Base-by-base conservation (phyloP, 2,329 filamentous ascomycete genomes). In the Aspergillus fischeri region DNA sequence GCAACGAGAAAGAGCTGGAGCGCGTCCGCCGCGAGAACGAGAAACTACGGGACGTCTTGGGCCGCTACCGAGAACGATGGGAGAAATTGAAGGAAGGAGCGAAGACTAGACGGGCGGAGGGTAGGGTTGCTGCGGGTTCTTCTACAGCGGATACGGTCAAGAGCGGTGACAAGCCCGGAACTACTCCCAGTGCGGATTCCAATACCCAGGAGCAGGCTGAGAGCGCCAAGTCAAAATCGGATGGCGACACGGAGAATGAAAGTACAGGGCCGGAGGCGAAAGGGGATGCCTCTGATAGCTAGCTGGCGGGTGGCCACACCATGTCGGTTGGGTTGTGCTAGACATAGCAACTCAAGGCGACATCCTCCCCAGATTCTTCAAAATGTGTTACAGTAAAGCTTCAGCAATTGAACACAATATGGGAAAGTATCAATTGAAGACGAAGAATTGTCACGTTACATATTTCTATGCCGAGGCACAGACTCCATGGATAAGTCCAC, bases 61-160 rank as follows among this genome's bases (percentile, higher is more conserved):
- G 73, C 0, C 75, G 80, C 55, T 89, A 89, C 68, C 71, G 84
- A 52, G 83, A 86, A 55, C 81, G 85, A 58, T 90, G 86, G 85
- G 86, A 89, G 71, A 84, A 84, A 63, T 71, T 90, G 63, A 88
- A 89, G 71, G 84, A 86, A 49, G 84, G 84, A 0, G 86, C 86
- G 2, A 82, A 74, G 55, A 73, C 69, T 7, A 64, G 73, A 44
- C 67, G 72, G 11, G 69, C 68, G 2, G 67, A 70, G 59, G 62
- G 56, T 44, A 67, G 60, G 4, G 51, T 54, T 28, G 63, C 65
- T 7, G 60, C 44, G 3, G 58, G 58, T 8, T 20, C 35, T 3
- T 25, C 44, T 42, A 27, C 28, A 11, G 44, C 41, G 32, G 24
- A 24, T 21, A 35, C 50, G 10, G 53, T 38, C 42, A 21, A n/a